Evolutionary conservation across 345 rosid species (phyloP).

Genomic region (Raphanus sativus): DNA sequence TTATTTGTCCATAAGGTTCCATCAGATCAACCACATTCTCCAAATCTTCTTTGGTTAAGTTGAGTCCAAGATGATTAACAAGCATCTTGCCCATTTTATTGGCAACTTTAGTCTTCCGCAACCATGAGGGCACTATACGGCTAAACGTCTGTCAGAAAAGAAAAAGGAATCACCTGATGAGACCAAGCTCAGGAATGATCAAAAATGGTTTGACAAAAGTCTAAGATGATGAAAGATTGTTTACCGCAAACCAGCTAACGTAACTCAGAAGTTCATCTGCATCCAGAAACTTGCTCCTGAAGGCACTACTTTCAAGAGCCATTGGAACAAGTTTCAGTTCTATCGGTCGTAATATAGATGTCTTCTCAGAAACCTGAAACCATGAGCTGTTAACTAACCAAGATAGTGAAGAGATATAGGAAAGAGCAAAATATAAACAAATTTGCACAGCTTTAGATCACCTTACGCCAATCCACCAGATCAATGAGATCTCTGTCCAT

Average conservation of each 20-base stretch:
- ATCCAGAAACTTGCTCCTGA: constrained; percentile 89
- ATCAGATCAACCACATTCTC: constrained; percentile 89
- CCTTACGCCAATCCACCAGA: constrained; percentile 89
- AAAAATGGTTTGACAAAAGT: constrained; percentile 12
- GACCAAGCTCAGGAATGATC: constrained; percentile 6
- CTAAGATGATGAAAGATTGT: constrained; percentile 31
- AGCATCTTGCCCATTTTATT: constrained; percentile 67
- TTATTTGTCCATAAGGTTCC: constrained; percentile 98
- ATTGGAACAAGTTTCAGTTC: constrained; percentile 91
- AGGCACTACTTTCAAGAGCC: constrained; percentile 93
- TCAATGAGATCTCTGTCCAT: constrained; percentile 81
- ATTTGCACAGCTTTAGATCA: constrained; percentile 32
- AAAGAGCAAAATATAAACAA: constrained; percentile 8
- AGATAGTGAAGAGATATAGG: constrained; percentile 24
- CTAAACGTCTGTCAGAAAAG: constrained; percentile 65
- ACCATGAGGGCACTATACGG: constrained; percentile 62
- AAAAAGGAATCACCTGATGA: constrained; percentile 4
- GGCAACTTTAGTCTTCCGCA: constrained; percentile 56
- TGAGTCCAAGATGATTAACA: constrained; percentile 90
- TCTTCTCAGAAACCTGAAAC: constrained; percentile 88
- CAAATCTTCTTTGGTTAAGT: constrained; percentile 73
- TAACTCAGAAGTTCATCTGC: constrained; percentile 86
- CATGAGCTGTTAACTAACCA: constrained; percentile 29
- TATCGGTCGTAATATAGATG: constrained; percentile 75
- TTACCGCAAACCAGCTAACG: constrained; percentile 91